A percentile compares a stretch with the other conserved stretches of the same genome.
phyloP scores from a whole-genome alignment of 495 filamentous ascomycete species.

The Xylaria telfairii region DNA sequence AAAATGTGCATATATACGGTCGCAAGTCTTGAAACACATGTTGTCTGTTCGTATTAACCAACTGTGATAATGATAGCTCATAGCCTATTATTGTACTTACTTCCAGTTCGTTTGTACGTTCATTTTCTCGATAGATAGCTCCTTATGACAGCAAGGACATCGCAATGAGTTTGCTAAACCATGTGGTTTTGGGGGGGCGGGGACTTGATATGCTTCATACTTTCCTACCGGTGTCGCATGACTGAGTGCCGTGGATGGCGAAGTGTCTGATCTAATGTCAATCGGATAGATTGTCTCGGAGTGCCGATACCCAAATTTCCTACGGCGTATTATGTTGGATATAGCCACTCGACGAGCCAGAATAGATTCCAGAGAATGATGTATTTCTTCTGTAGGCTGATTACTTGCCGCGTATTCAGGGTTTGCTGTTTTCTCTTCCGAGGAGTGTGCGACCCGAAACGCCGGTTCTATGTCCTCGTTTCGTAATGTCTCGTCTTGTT shows the following conservation, averaged over 20 bases:
- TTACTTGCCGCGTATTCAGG: neutral
- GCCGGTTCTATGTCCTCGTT: neutral
- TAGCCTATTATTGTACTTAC: neutral
- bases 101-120: neutral
- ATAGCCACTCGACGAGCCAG: neutral
- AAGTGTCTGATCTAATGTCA: neutral
- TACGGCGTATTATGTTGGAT: neutral
- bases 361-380: neutral
- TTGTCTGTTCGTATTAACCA: neutral
- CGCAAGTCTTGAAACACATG: neutral
- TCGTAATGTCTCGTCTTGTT: neutral
- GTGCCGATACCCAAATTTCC: neutral
- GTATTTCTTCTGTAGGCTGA: neutral
- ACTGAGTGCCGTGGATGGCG: neutral
- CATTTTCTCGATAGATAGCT: neutral
- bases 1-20: conserved; percentile 7
- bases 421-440: neutral
- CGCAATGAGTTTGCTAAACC: neutral
- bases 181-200: neutral
- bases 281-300: neutral
- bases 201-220: neutral
- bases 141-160: neutral
- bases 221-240: neutral
- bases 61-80: neutral
- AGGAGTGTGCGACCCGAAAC: neutral